Evolutionary conservation across 208 protist species (phyloP).

Genomic region (Lotmaria passim): DNA sequence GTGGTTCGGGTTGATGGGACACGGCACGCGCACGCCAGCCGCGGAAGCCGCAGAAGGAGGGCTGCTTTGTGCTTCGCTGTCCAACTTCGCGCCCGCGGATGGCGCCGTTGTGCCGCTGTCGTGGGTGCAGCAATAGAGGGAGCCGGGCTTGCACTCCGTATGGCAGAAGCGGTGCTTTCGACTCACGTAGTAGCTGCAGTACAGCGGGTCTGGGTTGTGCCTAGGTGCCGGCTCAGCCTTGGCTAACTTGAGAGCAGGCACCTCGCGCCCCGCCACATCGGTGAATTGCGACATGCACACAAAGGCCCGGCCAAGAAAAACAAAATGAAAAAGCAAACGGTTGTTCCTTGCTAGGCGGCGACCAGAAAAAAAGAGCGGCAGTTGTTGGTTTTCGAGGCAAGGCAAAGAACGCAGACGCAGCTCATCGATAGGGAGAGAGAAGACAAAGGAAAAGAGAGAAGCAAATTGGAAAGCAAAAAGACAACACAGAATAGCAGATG

Average conservation of each 20-base stretch:
- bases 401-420: too few relatives aligned
- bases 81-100: neutral
- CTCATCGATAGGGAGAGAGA: too few relatives aligned
- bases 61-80: neutral
- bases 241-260: constrained; percentile 14
- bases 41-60: too few relatives aligned
- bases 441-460: constrained; percentile 2
- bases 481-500: neutral
- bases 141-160: constrained; percentile 43
- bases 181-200: constrained; percentile 68
- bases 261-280: neutral
- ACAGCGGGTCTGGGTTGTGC: constrained; percentile 52
- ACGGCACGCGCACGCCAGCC: constrained; percentile 57
- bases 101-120: neutral
- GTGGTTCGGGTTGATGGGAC: constrained; percentile 83
- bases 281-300: neutral
- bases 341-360: too few relatives aligned
- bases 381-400: too few relatives aligned
- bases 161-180: constrained; percentile 77
- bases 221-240: constrained; percentile 27
- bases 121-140: constrained; percentile 71
- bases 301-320: neutral
- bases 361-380: too few relatives aligned
- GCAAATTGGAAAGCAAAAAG: neutral
- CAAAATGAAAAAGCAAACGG: neutral